Conservation (phyloP, 352 stramenopile species). For the Phytophthora fragariae region DNA sequence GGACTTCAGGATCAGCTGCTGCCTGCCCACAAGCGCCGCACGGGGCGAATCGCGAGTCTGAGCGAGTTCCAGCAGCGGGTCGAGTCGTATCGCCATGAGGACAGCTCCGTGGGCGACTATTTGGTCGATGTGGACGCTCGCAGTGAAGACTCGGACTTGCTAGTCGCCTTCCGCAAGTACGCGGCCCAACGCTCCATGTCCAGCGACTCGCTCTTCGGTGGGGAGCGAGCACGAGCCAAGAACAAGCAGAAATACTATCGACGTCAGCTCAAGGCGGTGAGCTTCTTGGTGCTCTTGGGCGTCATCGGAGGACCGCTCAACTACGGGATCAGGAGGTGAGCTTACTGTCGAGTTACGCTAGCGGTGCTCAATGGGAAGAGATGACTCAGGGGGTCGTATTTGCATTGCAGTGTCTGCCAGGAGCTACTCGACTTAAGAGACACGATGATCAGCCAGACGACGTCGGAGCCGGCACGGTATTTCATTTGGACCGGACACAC, state of each 20-base stretch:
- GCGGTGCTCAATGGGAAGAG: background rate
- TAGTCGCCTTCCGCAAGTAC: conserved; percentile 39
- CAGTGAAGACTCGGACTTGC: conserved; percentile 49
- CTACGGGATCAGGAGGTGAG: conserved; percentile 58
- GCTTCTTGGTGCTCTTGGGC: conserved; percentile 75
- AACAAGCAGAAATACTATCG: conserved; percentile 56
- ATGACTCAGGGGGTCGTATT: background rate
- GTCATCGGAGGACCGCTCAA: conserved; percentile 79
- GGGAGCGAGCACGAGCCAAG: conserved; percentile 44
- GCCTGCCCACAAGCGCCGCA: conserved; percentile 68
- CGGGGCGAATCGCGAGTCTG: conserved; percentile 70
- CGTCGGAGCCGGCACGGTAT: conserved; percentile 44
- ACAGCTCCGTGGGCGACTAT: conserved; percentile 24
- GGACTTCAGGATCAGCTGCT: conserved; percentile 49
- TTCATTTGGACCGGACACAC: conserved; percentile 70
- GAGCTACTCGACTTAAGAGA: conserved; percentile 47
- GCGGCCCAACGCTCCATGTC: conserved; percentile 56
- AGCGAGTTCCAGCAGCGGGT: conserved; percentile 82
- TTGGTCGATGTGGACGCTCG: conserved; percentile 27
- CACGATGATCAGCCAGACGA: conserved; percentile 45
- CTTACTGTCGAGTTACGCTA: no score
- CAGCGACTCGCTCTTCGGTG: conserved; percentile 63
- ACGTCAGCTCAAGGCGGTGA: conserved; percentile 66
- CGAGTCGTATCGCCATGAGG: conserved; percentile 53
- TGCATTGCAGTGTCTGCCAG: conserved; percentile 34